Base-by-base conservation (phyloP, 306 rosid species). In the Acacia crassicarpa region DNA sequence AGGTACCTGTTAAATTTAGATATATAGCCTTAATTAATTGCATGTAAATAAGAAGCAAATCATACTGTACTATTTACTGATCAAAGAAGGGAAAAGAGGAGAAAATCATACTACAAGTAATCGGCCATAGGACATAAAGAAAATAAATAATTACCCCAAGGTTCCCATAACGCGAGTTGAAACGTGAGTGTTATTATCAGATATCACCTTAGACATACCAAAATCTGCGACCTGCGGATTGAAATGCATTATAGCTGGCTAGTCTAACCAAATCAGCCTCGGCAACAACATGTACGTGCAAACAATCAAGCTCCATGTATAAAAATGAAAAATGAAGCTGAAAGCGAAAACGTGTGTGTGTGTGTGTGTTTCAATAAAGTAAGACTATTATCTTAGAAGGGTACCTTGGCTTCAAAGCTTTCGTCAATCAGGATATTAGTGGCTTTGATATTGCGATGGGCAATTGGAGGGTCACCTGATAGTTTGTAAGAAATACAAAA, bases 131-230 rank as follows among this genome's bases (percentile, higher is more conserved):
- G 13, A 23, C 19, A 2, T 1, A 25, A 27, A 17, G 27, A 14
- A 14, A 27, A 62, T 25, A 67, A 78, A 7, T 20, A 54, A 3
- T 76, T 86, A 94, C 97, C 98, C 98, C 75, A 94, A 89, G 51
- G 97, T 93, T 48, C 98, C 98, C 98, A 94, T 94, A 61, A 93
- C 95, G 78, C 97, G 84, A 54, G 98, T 94, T 17, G 98, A 91
- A 20, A 94, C 97, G 51, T 94, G 98, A 79, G 98, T 94, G 75
- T 87, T 81, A 68, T 84, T 93, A 78, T 94, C 98, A 4, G 89
- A 74, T 35, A 97, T 89, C 41, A 91, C 74, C 86, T 94, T 94
- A 58, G 98, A 97, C 88, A 94, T 83, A 81, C 98, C 98, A 76
- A 93, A 94, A 89, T 94, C 98, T 44, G 97, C 98, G 83, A 94